Conservation (phyloP, 1,284 basidiomycete species). For the Austroboletus novae-zelandiae region DNA sequence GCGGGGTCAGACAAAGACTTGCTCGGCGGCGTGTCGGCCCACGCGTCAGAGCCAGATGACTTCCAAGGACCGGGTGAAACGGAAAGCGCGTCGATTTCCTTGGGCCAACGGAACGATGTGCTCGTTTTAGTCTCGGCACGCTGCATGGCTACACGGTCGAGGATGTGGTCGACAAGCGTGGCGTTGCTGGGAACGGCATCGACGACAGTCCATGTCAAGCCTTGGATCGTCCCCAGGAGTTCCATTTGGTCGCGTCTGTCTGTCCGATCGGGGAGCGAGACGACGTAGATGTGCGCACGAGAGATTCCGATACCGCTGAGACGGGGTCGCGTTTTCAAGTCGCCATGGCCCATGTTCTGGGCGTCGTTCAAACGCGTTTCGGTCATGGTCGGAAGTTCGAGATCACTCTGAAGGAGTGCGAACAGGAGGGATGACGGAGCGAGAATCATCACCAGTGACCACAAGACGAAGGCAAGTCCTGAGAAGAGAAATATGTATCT, state of each 20-base stretch:
- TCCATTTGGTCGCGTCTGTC: slow-evolving; percentile 29
- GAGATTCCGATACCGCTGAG: slow-evolving; percentile 16
- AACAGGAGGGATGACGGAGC: slow-evolving; percentile 13
- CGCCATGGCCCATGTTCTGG: slow-evolving; percentile 19
- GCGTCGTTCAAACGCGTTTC: neutral
- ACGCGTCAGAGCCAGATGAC: slow-evolving; percentile 35
- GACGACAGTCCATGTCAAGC: slow-evolving; percentile 52
- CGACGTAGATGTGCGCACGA: slow-evolving; percentile 46
- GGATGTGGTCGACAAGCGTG: slow-evolving; percentile 38
- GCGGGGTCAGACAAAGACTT: neutral
- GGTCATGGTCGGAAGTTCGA: neutral
- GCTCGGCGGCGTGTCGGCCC: slow-evolving; percentile 16
- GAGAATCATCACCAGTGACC: slow-evolving; percentile 17
- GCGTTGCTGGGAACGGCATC: slow-evolving; percentile 44
- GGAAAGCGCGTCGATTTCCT: slow-evolving; percentile 36
- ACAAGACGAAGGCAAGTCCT: slow-evolving; percentile 24
- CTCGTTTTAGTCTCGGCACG: slow-evolving; percentile 25
- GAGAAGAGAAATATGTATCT: slow-evolving; percentile 27
- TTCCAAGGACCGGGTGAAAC: slow-evolving; percentile 27
- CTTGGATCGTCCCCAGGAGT: slow-evolving; percentile 16
- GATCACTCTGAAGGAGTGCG: slow-evolving; percentile 14
- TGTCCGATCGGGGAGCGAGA: slow-evolving; percentile 40
- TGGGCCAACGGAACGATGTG: slow-evolving; percentile 45
- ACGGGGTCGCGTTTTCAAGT: slow-evolving; percentile 34
- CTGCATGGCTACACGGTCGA: slow-evolving; percentile 39